Evolutionary conservation across 805 yeast species (phyloP).

Genomic region (Priceomyces haplophilus): DNA sequence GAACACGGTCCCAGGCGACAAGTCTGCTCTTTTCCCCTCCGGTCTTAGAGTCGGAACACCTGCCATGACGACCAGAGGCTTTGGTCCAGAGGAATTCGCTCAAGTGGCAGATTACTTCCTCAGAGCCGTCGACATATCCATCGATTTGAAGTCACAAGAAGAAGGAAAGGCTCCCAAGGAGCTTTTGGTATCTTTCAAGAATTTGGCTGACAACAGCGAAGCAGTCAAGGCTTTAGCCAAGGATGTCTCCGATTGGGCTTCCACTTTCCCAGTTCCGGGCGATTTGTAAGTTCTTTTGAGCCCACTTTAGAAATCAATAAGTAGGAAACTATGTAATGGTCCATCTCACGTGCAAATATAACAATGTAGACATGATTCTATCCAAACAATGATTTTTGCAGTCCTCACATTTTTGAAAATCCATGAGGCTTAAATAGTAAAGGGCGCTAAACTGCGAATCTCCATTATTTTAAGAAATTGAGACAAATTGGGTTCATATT

Average conservation of each 20-base stretch:
- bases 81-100: conserved; percentile 81
- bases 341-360: not conserved
- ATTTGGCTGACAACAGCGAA: conserved; percentile 59
- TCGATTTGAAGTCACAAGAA: conserved; percentile 56
- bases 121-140: conserved; percentile 67
- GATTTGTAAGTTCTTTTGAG: conserved; percentile 34
- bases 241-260: conserved; percentile 72
- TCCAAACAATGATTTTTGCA: not conserved
- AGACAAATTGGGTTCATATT: not conserved
- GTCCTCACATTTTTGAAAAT: not conserved
- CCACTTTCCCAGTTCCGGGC: conserved; percentile 85
- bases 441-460: not conserved
- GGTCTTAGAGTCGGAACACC: conserved; percentile 98
- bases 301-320: too few species aligned
- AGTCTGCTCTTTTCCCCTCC: conserved; percentile 93
- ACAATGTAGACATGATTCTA: not conserved
- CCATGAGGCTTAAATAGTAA: not conserved
- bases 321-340: not conserved
- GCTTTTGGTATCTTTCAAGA: conserved; percentile 66
- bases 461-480: not conserved
- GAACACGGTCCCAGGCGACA: conserved; percentile 97
- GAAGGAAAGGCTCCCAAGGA: conserved; percentile 57
- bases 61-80: conserved; percentile 97
- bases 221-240: conserved; percentile 59
- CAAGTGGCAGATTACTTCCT: conserved; percentile 79